Evolutionary conservation across 2,329 filamentous ascomycete genomes (phyloP).

Genomic region (Fusarium setosum): DNA sequence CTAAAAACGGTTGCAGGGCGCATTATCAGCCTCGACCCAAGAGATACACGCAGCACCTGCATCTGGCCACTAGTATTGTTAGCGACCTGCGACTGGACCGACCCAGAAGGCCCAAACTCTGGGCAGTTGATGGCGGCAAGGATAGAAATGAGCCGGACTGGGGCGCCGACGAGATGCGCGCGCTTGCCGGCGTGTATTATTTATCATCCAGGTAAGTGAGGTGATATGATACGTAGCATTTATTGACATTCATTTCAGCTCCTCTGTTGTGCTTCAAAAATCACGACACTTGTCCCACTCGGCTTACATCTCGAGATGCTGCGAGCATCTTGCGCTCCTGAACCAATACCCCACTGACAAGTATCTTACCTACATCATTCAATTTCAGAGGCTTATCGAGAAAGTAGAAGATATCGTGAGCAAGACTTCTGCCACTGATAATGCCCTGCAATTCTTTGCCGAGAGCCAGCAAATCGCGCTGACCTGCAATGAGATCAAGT

Average conservation of each 20-base stretch:
- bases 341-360: slow-evolving; percentile 37
- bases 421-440: not conserved
- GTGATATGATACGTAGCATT: accelerated
- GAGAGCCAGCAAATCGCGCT: slow-evolving; percentile 21
- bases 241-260: slow-evolving; percentile 21
- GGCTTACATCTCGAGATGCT: slow-evolving; percentile 39
- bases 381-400: slow-evolving; percentile 41
- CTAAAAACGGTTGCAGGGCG: slow-evolving; percentile 39
- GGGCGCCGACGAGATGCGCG: slow-evolving; percentile 43
- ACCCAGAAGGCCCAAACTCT: slow-evolving; percentile 38
- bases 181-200: slow-evolving; percentile 45
- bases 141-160: slow-evolving; percentile 37
- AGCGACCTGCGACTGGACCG: slow-evolving; percentile 45
- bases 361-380: slow-evolving; percentile 40
- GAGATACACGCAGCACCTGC: slow-evolving; percentile 44
- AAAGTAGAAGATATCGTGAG: slow-evolving; percentile 38
- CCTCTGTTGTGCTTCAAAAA: slow-evolving; percentile 47
- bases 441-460: slow-evolving; percentile 4
- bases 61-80: slow-evolving; percentile 45
- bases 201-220: slow-evolving; percentile 42
- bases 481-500: slow-evolving; percentile 30
- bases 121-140: slow-evolving; percentile 38
- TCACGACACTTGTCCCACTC: slow-evolving; percentile 38
- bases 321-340: slow-evolving; percentile 30
- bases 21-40: slow-evolving; percentile 45